Base-by-base conservation (phyloP, 345 rosid genomes). In the Zanthoxylum bungeanum region DNA sequence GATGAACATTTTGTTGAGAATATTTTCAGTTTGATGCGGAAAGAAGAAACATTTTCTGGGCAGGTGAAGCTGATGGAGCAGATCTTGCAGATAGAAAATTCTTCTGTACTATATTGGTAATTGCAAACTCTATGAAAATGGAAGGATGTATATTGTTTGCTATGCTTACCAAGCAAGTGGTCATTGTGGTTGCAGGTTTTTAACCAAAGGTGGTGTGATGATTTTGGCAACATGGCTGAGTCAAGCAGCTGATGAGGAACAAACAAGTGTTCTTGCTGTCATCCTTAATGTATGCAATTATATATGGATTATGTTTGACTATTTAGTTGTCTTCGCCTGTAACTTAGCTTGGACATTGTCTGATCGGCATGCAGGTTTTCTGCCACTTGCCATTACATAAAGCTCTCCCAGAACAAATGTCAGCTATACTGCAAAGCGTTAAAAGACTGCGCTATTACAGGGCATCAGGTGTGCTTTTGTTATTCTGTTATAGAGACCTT, bases 181-280 rank as follows among this genome's bases (percentile, higher is more conserved):
- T 60, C 9, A 39, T 85, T 73, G 47, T 49, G 59, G 72, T 77
- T 77, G 30, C 80, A 96, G 99, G 97, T 93, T 96, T 84, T 78
- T 96, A 76, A 78, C 79, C 66, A 86, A 86, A 86, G 98, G 98
- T 42, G 98, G 98, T 60, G 89, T 88, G 71, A 89, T 96, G 90
- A 91, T 93, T 70, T 76, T 96, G 77, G 96, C 94, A 47, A 89
- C 98, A 52, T 96, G 98, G 97, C 77, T 96, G 83, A 88, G 88
- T 83, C 87, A 86, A 87, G 98, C 96, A 37, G 89, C 92, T 64
- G 59, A 37, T 69, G 98, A 96, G 86, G 97, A 96, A 80, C 98
- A 96, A 82, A 91, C 94, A 31, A 91, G 88, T 79, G 84, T 87
- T 77, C 76, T 93, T 65, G 69, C 78, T 81, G 83, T 85, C 70